These are phyloP conservation scores for Alternaria brassicae DNA, from an alignment of 2,329 filamentous ascomycete species.

Conservation along the genomic window DNA sequence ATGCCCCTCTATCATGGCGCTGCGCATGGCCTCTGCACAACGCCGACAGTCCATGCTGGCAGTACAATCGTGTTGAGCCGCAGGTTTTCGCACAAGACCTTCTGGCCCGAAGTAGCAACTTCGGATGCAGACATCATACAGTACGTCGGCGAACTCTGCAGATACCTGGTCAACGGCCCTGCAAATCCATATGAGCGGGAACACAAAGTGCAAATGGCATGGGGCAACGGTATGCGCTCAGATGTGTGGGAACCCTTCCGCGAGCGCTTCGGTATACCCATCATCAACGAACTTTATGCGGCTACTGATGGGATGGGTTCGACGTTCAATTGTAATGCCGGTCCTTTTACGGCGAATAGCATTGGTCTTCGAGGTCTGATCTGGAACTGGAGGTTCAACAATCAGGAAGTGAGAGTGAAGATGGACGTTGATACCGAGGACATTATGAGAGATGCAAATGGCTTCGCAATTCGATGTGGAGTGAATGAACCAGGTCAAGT, in stretches of 20 bases:
- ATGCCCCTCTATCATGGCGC: slow-evolving; percentile 50
- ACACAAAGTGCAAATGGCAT: slow-evolving; percentile 46
- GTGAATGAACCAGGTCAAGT: slow-evolving; percentile 48
- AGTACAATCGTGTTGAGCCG: slow-evolving; percentile 40
- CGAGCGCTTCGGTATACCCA: slow-evolving; percentile 49
- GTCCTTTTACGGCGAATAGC: slow-evolving; percentile 44
- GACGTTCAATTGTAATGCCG: slow-evolving; percentile 44
- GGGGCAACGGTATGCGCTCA: slow-evolving; percentile 53
- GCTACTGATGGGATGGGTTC: slow-evolving; percentile 50
- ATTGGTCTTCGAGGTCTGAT: slow-evolving; percentile 45
- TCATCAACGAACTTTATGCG: slow-evolving; percentile 51
- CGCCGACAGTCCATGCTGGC: slow-evolving; percentile 42
- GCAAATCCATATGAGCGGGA: slow-evolving; percentile 40
- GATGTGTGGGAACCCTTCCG: slow-evolving; percentile 53
- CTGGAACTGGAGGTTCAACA: slow-evolving; percentile 42
- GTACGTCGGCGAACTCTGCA: slow-evolving; percentile 50
- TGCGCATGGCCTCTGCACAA: slow-evolving; percentile 42
- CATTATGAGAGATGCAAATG: slow-evolving; percentile 45
- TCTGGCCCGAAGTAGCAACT: slow-evolving; percentile 48
- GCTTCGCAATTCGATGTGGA: slow-evolving; percentile 44
- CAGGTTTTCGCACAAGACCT: slow-evolving; percentile 47
- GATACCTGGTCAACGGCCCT: slow-evolving; percentile 47
- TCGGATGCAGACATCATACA: slow-evolving; percentile 44
- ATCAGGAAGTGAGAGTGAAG: slow-evolving; percentile 44
- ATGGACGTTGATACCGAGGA: slow-evolving; percentile 51